A percentile compares a stretch with the other conserved stretches of the same genome.
phyloP scores from a whole-genome alignment of 2,329 filamentous ascomycete genomes.

The Sporothrix sp. region DNA sequence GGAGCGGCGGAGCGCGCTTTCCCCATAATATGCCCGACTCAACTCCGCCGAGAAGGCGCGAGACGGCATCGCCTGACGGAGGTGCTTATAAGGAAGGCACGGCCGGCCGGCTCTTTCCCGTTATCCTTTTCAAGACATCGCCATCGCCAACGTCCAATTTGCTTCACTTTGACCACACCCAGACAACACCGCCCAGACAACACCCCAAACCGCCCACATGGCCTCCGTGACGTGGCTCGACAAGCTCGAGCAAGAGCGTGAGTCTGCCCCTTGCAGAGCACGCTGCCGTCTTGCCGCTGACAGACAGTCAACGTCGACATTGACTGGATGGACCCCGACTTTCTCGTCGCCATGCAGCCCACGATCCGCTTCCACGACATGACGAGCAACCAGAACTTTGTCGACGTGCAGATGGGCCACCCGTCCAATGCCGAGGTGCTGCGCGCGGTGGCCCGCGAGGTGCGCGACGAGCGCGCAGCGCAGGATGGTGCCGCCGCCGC shows the following conservation, averaged over 20 bases:
- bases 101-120: not conserved
- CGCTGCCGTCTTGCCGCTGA: too few relatives aligned
- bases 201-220: slow-evolving; percentile 6
- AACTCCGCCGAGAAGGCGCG: not conserved
- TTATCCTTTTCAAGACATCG: not conserved
- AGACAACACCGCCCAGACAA: not conserved
- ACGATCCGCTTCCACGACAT: slow-evolving; percentile 37
- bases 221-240: slow-evolving; percentile 31
- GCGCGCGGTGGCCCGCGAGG: slow-evolving; percentile 31
- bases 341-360: slow-evolving; percentile 27
- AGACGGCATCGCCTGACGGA: not conserved
- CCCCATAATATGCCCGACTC: not conserved
- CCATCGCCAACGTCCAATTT: not conserved
- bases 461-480: slow-evolving; percentile 33
- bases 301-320: slow-evolving; percentile 43
- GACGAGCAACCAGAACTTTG: slow-evolving; percentile 41
- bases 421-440: slow-evolving; percentile 35
- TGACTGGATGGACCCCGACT: slow-evolving; percentile 42
- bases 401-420: slow-evolving; percentile 36
- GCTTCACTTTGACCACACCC: not conserved
- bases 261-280: too few relatives aligned
- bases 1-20: not conserved
- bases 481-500: too few relatives aligned
- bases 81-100: not conserved
- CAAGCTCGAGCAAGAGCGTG: slow-evolving; percentile 33